Conservation (phyloP, 2,329 filamentous ascomycete genomes). For the Lanzia echinophila region DNA sequence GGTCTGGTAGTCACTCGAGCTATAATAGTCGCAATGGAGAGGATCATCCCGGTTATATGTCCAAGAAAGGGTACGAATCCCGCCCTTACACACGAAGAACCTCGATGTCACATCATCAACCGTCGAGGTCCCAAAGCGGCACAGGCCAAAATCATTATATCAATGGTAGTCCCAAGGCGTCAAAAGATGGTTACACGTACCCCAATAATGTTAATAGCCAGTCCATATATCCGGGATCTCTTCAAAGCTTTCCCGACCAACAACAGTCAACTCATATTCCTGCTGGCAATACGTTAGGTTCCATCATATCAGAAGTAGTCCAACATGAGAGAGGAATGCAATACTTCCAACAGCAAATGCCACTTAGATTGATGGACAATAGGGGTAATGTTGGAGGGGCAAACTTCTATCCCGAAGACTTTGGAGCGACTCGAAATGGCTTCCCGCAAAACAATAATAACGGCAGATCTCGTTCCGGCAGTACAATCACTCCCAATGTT, state of each 20-base stretch:
- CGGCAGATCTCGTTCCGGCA: not conserved
- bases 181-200: not conserved
- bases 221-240: not conserved
- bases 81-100: not conserved
- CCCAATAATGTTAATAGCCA: not conserved
- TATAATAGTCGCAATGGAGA: constrained; percentile 1
- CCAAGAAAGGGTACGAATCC: not conserved
- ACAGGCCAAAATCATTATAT: not conserved
- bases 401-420: too few relatives aligned
- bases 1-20: constrained; percentile 12
- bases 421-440: too few relatives aligned
- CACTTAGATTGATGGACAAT: not conserved
- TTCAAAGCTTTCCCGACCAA: not conserved
- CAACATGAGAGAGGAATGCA: constrained; percentile 6
- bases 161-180: not conserved
- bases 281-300: not conserved
- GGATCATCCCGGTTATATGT: not conserved
- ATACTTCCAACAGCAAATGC: constrained; percentile 3
- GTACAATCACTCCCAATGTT: not conserved
- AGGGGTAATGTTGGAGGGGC: not conserved
- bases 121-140: constrained; percentile 5
- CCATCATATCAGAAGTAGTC: constrained; percentile 2
- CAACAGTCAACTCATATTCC: not conserved
- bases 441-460: too few relatives aligned
- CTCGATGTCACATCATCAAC: constrained; percentile 6